Base-by-base conservation (phyloP, 257 asterid species). In the Fraxinus excelsior region DNA sequence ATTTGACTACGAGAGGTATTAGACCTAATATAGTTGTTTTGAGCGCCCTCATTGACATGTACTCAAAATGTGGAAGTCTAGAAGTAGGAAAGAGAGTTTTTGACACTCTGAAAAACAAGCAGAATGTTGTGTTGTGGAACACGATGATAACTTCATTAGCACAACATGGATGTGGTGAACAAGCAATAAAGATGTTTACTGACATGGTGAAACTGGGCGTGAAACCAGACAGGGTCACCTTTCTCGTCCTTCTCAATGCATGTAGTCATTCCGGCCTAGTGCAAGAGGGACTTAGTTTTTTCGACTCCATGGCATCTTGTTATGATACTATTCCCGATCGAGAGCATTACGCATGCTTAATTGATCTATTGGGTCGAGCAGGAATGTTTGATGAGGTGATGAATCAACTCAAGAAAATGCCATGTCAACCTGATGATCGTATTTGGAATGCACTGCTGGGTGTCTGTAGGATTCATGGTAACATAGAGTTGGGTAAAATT, bases 1-100 rank as follows among this genome's bases (percentile, higher is more conserved):
- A 77, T 81, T 42, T 90, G 84, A 83, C 87, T 58, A 84, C 75
- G 19, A 40, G 81, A 34, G 86, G 92, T 37, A 73, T 85, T 53
- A 87, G 84, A 80, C 93, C 89, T 64, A 87, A 90, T 81, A 81
- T 82, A 23, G 83, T 83, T 26, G 88, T 90, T 74, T 38, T 85
- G 74, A 93, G 94, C 80, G 82, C 92, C 75, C 90, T 94, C 74
- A 84, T 94, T 70, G 91, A 89, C 80, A 90, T 92, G 97, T 92
- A 94, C 70, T 84, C 96, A 10, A 89, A 88, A 72, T 92, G 96
- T 79, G 94, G 94, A 71, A 86, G 80, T 80, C 75, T 91, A 76
- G 81, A 74, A 65, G 69, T 72, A 11, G 96, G 87, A 0, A 81
- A 83, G 85, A 79, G 75, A 72, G 91, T 89, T 62, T 91, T 92